Evolutionary conservation across 1,139 yeast genomes (phyloP), one percentile per base, ranked within the genome.

Genomic region (Meyerozyma elateridarum): DNA sequence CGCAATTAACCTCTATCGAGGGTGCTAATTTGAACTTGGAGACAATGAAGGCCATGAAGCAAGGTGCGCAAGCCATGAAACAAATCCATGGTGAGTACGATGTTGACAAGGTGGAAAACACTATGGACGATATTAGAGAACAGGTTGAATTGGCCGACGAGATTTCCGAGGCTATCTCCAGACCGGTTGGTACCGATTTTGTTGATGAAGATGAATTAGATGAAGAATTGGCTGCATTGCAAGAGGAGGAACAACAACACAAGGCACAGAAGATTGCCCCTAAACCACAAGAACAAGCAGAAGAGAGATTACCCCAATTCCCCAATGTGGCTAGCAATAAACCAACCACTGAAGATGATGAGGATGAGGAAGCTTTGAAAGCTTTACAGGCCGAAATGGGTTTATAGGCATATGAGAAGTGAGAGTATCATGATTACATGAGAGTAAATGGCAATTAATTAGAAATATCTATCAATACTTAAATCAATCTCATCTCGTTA

Each of bases 111-210:
- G 96, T 91, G 30, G 98, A 91, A 56, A 85, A 82, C 49, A 89
- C 97, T n/a, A 91, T 91, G 97, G 98, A 91, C 56, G 96, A 89
- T 45, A 87, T 93, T 41, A 77, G 97, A 49, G 98, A 91, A 55
- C 98, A 91, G 61, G 94, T 91, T 35, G 96, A 89, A 49, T 71
- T 87, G 48, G 87, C 95, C 28, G 96, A 88, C 48, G 98, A 91
- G 64, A 88, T 91, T 36, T 81, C 95, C 33, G 96, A 91, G 38
- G 97, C 98, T 29, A 88, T 91, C 40, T 83, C 96, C 29, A 76
- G 96, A 61, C 96, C 96, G 8, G 72, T 88, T 41, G 91, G 89
- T 36, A 73, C 77, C 32, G 95, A 85, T 37, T 73, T 69, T 38
- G 72, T 74, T 16, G 79, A 79, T 39, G 89, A 81, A 44, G 88